Evolutionary conservation across 2,329 filamentous ascomycete species (phyloP), one percentile per base, ranked within the genome.

Genomic region (Fusarium sp.): DNA sequence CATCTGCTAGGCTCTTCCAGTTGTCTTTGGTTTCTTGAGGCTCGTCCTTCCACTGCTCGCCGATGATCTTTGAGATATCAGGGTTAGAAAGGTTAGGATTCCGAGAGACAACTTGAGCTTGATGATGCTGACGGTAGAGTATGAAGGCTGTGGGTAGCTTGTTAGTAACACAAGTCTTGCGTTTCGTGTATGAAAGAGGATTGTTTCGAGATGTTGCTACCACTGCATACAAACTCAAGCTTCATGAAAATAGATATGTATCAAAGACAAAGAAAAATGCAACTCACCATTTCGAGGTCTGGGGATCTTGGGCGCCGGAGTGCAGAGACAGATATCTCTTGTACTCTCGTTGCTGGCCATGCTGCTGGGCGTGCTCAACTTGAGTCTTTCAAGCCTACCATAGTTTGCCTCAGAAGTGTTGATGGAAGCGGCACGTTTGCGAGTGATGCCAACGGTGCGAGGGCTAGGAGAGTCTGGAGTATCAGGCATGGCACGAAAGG

Each of bases 51-150:
- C 96, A 99, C 86, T 94, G 91, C 77, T 93, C 88, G 52, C 95
- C 95, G 71, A 98, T 97, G 73, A 98, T 96, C 80, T 97, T 97
- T 69, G 95, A 97, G 73, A 98, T 97, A 52, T 97, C 93, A 4
- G 95, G 95, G 79, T 98, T 98, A 45, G 94, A 90, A 68, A 97
- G 87, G 44, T 93, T 92, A n/a, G 94, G 95, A 74, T 97, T 88
- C 71, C 92, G 87, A 54, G 89, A 85, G 37, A 94, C 91, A 50
- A 98, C 93, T 48, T 88, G 84, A 19, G 92, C 89, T 79, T 98
- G 95, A 74, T 96, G 91, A 78, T 96, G 92, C 78, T 98, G 94
- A 39, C 96, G 93, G 82, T 97, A 99, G 73, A 99, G 85, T 71
- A 99, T 99, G 82, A 99, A 99, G 50, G 95, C 96, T 99, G 77